phyloP scores from a whole-genome alignment of 805 yeast species.

The Starmerella bombi region DNA sequence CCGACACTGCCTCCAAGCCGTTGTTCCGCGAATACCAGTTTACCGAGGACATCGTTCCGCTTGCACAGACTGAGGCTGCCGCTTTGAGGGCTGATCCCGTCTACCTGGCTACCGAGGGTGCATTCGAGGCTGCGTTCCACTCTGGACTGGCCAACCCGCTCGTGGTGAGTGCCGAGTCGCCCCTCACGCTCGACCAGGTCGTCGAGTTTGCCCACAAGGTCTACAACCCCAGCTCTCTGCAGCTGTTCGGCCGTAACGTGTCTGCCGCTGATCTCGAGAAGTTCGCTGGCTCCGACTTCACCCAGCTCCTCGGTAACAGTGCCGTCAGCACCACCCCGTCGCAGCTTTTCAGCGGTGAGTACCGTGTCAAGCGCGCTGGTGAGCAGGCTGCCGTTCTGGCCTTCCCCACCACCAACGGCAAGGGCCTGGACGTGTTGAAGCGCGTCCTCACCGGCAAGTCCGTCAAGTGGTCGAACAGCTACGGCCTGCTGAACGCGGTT shows the following conservation, averaged over 20 bases:
- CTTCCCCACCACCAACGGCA: slow-evolving; percentile 51
- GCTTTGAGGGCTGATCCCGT: slow-evolving; percentile 34
- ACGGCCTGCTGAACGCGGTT: slow-evolving; percentile 37
- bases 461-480: slow-evolving; percentile 43
- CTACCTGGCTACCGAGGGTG: slow-evolving; percentile 57
- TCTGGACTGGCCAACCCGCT: slow-evolving; percentile 77
- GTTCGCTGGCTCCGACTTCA: slow-evolving; percentile 50
- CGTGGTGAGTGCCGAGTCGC: slow-evolving; percentile 51
- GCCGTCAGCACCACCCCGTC: slow-evolving; percentile 32
- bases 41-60: slow-evolving; percentile 68
- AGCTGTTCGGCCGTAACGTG: slow-evolving; percentile 62
- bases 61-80: slow-evolving; percentile 51
- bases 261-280: slow-evolving; percentile 52
- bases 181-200: slow-evolving; percentile 51
- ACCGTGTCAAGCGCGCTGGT: slow-evolving; percentile 46
- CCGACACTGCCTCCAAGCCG: slow-evolving; percentile 52
- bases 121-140: slow-evolving; percentile 74
- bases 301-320: slow-evolving; percentile 46
- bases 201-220: slow-evolving; percentile 50
- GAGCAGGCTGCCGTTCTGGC: slow-evolving; percentile 67
- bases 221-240: slow-evolving; percentile 58
- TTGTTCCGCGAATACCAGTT: slow-evolving; percentile 74
- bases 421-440: slow-evolving; percentile 59
- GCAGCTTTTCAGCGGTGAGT: slow-evolving; percentile 47
- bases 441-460: slow-evolving; percentile 44